These are phyloP conservation scores for Fusarium succisae DNA, from an alignment of 2,329 filamentous ascomycete genomes.

Conservation along the genomic window DNA sequence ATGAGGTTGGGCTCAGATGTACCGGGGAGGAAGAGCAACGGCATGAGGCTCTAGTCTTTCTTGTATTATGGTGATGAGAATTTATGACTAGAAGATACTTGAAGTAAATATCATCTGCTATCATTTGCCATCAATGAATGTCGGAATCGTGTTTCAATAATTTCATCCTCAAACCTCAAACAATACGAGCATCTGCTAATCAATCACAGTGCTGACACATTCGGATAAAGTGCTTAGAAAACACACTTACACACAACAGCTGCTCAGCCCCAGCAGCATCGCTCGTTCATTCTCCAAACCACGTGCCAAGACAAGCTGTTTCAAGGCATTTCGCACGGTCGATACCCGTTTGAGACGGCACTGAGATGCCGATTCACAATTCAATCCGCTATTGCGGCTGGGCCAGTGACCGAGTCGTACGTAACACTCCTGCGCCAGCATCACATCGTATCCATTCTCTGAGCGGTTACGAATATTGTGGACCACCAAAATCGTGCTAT, in stretches of 20 bases:
- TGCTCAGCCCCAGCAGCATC: neutral
- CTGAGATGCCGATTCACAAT: neutral
- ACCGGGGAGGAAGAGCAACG: accelerated
- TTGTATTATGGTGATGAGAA: accelerated
- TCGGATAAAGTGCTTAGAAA: neutral
- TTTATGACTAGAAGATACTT: neutral
- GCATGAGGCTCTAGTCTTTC: too few relatives aligned
- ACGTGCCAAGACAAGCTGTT: neutral
- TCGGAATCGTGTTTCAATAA: neutral
- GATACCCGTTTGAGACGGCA: neutral
- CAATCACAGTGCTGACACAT: neutral
- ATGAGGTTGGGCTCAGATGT: neutral
- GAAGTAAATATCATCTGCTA: neutral
- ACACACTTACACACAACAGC: neutral
- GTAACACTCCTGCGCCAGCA: conserved; percentile 4
- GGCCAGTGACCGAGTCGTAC: neutral
- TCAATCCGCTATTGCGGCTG: neutral
- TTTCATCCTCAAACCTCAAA: neutral
- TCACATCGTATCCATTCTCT: neutral
- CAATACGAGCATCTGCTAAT: neutral
- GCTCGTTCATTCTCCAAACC: neutral
- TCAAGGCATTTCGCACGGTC: neutral
- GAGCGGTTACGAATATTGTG: conserved; percentile 7
- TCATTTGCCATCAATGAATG: neutral
- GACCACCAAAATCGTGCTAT: neutral